A percentile compares a stretch with the other conserved stretches of the same genome.
phyloP scores from a whole-genome alignment of 140 eudicot species.

The Senecio squalidus region DNA sequence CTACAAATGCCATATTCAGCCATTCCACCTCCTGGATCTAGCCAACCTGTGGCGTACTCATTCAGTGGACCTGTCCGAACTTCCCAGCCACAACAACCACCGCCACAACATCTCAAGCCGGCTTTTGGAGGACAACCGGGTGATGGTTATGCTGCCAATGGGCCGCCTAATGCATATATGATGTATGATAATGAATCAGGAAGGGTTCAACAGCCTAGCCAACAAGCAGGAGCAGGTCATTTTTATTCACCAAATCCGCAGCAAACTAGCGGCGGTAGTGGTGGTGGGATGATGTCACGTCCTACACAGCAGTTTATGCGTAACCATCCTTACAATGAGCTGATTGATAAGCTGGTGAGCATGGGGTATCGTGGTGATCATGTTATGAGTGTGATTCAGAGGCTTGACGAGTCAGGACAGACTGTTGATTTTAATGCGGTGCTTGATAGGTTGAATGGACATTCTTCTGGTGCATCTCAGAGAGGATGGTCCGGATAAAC shows the following conservation, averaged over 20 bases:
- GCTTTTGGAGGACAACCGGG: slow-evolving; percentile 49
- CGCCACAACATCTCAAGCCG: slow-evolving; percentile 62
- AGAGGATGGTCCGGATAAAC: slow-evolving; percentile 76
- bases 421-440: slow-evolving; percentile 82
- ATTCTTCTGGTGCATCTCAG: slow-evolving; percentile 59
- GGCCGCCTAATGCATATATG: slow-evolving; percentile 53
- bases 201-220: slow-evolving; percentile 49
- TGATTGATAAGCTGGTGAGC: slow-evolving; percentile 77
- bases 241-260: slow-evolving; percentile 59
- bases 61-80: slow-evolving; percentile 58
- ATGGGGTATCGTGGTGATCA: slow-evolving; percentile 95
- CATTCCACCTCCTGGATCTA: slow-evolving; percentile 44
- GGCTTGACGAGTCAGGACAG: slow-evolving; percentile 92
- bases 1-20: slow-evolving; percentile 60
- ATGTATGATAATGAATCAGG: slow-evolving; percentile 68
- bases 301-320: slow-evolving; percentile 53
- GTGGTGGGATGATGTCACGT: slow-evolving; percentile 32
- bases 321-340: slow-evolving; percentile 69
- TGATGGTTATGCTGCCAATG: slow-evolving; percentile 52
- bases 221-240: slow-evolving; percentile 48
- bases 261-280: slow-evolving; percentile 23
- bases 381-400: slow-evolving; percentile 66
- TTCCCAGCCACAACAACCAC: slow-evolving; percentile 42
- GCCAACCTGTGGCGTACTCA: slow-evolving; percentile 47
- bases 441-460: slow-evolving; percentile 85